Evolutionary conservation across 148 eudicot genomes (phyloP).

Genomic region (Arbutus unedo): DNA sequence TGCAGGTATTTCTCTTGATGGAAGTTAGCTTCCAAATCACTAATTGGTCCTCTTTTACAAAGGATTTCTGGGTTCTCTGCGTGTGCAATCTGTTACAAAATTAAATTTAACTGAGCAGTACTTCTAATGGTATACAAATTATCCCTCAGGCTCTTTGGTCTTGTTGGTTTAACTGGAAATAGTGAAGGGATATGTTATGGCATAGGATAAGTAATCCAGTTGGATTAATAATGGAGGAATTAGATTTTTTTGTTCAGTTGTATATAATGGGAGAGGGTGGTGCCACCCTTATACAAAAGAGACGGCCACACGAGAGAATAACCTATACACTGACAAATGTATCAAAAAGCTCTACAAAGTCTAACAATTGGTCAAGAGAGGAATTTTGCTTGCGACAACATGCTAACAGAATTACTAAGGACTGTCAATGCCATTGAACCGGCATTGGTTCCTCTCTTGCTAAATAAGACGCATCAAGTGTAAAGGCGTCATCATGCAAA

Average conservation of each 20-base stretch:
- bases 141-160: background rate
- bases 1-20: constrained; percentile 59
- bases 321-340: background rate
- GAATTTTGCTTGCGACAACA: background rate
- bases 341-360: background rate
- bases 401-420: background rate
- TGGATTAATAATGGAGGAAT: background rate
- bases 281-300: background rate
- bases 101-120: background rate
- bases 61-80: background rate
- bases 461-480: background rate
- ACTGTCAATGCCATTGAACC: background rate
- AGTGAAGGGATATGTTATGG: background rate
- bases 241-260: background rate
- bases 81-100: background rate
- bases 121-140: background rate
- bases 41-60: background rate
- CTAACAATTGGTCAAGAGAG: background rate
- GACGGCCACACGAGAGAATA: background rate
- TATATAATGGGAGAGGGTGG: background rate
- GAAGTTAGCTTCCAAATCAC: constrained; percentile 1
- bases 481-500: background rate
- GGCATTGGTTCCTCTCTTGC: background rate
- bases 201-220: background rate
- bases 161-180: background rate